Evolutionary conservation across 768 basidiomycete genomes (phyloP), one percentile per base, ranked within the genome.

Genomic region (Tulasnella sp.): DNA sequence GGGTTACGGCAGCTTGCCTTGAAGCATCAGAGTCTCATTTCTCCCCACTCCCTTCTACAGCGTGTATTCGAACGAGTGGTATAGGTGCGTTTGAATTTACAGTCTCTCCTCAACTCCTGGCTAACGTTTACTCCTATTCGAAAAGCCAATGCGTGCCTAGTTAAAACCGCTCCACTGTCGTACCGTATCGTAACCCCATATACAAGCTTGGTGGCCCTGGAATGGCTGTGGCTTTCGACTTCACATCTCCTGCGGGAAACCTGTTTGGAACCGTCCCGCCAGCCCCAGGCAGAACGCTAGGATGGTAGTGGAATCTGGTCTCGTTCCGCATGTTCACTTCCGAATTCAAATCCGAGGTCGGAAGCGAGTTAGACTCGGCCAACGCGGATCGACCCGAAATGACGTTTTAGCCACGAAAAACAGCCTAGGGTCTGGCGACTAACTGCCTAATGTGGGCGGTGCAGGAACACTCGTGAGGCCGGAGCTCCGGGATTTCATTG

Each of bases 401-500:
- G 60, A 64, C 60, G 60, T 31, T 64, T 31, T 12, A 28, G n/a
- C 60, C 60, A 31, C 60, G 20, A 64, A 64, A 31, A 28, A 28
- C 41, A 42, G 4, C 60, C 60, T 18, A 9, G 12, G 5, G 31
- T 31, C 3, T 64, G 60, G 60, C 3, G 6, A 31, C 11, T 24
- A 18, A 64, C 60, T 64, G 24, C 60, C 60, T 31, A 24, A 64
- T 31, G n/a, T 31, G 60, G 12, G 60, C n/a, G n/a, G n/a, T 64
- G n/a, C 60, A 64, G n/a, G 24, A 64, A 24, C 31, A 64, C 14
- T 22, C 24, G 11, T 31, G 60, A 31, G 60, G 31, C 20, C 60
- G 60, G 60, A 64, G 60, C 6, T 64, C 60, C 60, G 60, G 60
- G 24, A n/a, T 64, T 64, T 64, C 60, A 64, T 64, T 64, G 60